These are phyloP conservation scores for Aspergillus hancockii DNA, from an alignment of 495 filamentous ascomycete species.

Conservation along the genomic window DNA sequence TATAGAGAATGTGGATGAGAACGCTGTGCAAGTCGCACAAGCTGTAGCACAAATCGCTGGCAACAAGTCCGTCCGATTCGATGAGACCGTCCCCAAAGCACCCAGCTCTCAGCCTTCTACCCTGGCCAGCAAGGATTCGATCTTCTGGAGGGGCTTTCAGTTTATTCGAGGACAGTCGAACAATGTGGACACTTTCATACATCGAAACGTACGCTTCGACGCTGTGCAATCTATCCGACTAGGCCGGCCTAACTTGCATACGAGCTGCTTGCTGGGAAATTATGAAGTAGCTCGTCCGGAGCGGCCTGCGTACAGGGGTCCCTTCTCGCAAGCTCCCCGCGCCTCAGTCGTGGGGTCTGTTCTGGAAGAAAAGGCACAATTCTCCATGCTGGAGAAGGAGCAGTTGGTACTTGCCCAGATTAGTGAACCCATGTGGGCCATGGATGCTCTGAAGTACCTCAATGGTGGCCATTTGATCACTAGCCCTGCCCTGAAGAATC, in stretches of 20 bases:
- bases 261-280: constrained; percentile 74
- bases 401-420: constrained; percentile 77
- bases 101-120: constrained; percentile 32
- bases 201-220: constrained; percentile 83
- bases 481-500: constrained; percentile 66
- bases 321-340: constrained; percentile 54
- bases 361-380: constrained; percentile 48
- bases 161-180: constrained; percentile 60
- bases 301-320: constrained; percentile 50
- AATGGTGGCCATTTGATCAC: constrained; percentile 80
- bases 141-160: constrained; percentile 91
- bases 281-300: constrained; percentile 60
- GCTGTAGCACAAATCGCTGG: constrained; percentile 38
- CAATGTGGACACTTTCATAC: constrained; percentile 73
- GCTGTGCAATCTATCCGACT: constrained; percentile 82
- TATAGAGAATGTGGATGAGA: constrained; percentile 17
- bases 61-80: constrained; percentile 80
- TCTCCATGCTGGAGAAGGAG: constrained; percentile 68
- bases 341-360: constrained; percentile 46
- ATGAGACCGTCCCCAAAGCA: constrained; percentile 49
- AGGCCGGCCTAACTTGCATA: constrained; percentile 60
- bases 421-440: constrained; percentile 72
- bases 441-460: constrained; percentile 73
- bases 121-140: constrained; percentile 63
- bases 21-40: constrained; percentile 25